Conservation (phyloP, 257 asterid species). For the Echium plantagineum region DNA sequence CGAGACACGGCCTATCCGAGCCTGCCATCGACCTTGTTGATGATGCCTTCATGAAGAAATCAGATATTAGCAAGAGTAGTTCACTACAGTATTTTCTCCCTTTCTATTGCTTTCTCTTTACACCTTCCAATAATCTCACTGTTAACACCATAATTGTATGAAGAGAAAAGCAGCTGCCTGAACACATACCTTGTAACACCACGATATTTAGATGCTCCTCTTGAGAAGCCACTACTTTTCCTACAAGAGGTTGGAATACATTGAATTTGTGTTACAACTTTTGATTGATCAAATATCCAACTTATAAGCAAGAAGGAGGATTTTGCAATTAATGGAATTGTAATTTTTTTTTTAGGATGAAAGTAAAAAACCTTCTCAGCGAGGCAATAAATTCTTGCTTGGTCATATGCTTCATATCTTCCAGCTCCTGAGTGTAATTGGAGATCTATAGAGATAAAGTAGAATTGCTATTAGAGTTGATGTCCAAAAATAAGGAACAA, state of each 20-base stretch:
- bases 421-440: conserved; percentile 36
- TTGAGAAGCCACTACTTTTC: conserved; percentile 84
- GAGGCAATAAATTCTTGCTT: conserved; percentile 95
- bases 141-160: too few relatives aligned
- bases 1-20: conserved; percentile 93
- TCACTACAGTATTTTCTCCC: neutral
- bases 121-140: too few relatives aligned
- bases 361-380: conserved; percentile 54
- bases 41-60: conserved; percentile 52
- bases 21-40: conserved; percentile 99
- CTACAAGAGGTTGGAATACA: conserved; percentile 24
- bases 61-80: neutral
- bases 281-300: neutral
- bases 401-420: conserved; percentile 81
- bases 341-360: neutral
- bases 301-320: neutral
- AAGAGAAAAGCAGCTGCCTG: neutral
- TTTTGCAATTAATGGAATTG: too few relatives aligned
- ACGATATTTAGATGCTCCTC: conserved; percentile 89
- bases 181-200: conserved; percentile 70
- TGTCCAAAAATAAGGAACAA: too few relatives aligned
- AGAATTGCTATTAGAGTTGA: neutral
- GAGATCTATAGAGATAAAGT: conserved; percentile 2
- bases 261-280: neutral
- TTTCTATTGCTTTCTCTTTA: too few relatives aligned